Conservation (phyloP, 1,139 yeast genomes). For the Blastobotrys petasosporus region DNA sequence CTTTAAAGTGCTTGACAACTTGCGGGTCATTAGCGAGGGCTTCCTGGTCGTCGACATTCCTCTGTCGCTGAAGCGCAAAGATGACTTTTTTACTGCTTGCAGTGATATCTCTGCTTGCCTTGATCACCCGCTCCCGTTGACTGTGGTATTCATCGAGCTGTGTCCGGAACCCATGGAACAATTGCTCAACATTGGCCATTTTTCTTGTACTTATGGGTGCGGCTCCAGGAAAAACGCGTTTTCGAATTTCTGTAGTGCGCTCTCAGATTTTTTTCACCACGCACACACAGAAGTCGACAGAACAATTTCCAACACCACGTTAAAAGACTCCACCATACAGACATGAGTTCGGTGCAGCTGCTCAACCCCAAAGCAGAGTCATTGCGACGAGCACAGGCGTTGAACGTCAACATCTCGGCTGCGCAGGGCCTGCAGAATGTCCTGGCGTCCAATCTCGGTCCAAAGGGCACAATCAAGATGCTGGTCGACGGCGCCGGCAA, state of each 20-base stretch:
- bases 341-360: slow-evolving; percentile 61
- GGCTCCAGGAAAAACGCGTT: not conserved
- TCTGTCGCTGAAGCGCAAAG: slow-evolving; percentile 35
- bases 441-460: slow-evolving; percentile 86
- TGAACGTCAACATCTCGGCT: slow-evolving; percentile 90
- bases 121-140: slow-evolving; percentile 37
- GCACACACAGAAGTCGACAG: not conserved
- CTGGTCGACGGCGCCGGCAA: slow-evolving; percentile 95
- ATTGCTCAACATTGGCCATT: not conserved
- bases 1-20: slow-evolving; percentile 11
- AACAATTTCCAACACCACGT: not conserved
- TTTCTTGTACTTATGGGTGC: not conserved
- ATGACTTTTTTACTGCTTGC: slow-evolving; percentile 39
- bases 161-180: slow-evolving; percentile 7
- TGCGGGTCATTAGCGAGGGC: slow-evolving; percentile 5
- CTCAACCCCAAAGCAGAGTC: slow-evolving; percentile 97
- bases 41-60: slow-evolving; percentile 4
- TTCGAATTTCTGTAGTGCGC: not conserved
- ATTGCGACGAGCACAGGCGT: slow-evolving; percentile 86
- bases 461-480: slow-evolving; percentile 94
- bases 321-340: not conserved
- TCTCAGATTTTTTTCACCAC: not conserved
- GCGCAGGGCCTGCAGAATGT: slow-evolving; percentile 97
- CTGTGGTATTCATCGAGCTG: slow-evolving; percentile 31
- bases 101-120: slow-evolving; percentile 38